These are phyloP conservation scores for Fraxinus cuspidata DNA, from an alignment of 257 asterid genomes.

Conservation along the genomic window DNA sequence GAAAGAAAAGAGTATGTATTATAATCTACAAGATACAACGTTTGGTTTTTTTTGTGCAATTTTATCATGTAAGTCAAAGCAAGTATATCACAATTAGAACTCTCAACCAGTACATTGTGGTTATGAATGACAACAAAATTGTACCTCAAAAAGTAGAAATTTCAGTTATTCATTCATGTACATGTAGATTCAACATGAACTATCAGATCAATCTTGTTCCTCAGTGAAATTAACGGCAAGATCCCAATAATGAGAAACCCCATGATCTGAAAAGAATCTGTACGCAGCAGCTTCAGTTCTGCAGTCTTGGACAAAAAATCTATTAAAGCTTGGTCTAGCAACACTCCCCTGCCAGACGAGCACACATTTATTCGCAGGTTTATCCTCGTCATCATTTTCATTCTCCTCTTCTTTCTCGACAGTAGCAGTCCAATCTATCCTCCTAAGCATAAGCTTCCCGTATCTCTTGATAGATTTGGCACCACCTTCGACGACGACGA, in stretches of 20 bases:
- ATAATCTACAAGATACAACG: not conserved
- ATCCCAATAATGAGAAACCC: constrained; percentile 89
- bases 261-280: constrained; percentile 67
- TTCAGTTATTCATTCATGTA: not conserved
- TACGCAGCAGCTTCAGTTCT: constrained; percentile 87
- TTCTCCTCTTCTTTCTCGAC: constrained; percentile 61
- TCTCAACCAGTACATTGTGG: not conserved
- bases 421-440: constrained; percentile 83
- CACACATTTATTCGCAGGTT: constrained; percentile 63
- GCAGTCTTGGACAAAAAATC: constrained; percentile 75
- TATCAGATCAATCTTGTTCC: constrained; percentile 33
- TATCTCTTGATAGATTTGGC: constrained; percentile 81
- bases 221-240: constrained; percentile 75
- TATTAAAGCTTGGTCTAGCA: constrained; percentile 57
- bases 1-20: not conserved
- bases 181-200: not conserved
- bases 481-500: constrained; percentile 91
- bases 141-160: not conserved
- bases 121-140: not conserved
- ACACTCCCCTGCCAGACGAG: constrained; percentile 96
- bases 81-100: not conserved
- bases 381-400: constrained; percentile 53
- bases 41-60: not conserved
- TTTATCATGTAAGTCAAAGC: not conserved
- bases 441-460: constrained; percentile 81